Evolutionary conservation across 23 red algal species (phyloP).

Genomic region (Gracilaria domingensis): DNA sequence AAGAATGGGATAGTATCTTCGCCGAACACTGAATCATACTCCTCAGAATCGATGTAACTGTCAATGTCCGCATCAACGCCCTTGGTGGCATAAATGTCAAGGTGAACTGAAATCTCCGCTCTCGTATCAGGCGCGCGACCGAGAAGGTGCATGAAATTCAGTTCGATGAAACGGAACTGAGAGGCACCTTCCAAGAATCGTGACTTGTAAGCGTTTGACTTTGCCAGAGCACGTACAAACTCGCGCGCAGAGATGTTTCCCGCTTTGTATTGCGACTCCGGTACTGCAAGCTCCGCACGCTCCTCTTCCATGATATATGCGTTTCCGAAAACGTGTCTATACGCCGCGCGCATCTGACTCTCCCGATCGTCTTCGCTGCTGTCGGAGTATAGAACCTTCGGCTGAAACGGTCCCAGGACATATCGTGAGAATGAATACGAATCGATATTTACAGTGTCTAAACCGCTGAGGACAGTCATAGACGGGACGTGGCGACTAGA

Average conservation of each 20-base stretch:
- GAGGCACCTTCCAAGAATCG: conserved; percentile 81
- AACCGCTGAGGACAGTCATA: conserved; percentile 76
- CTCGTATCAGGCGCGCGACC: conserved; percentile 75
- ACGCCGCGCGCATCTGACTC: conserved; percentile 56
- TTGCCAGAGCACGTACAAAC: conserved; percentile 79
- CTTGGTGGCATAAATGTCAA: conserved; percentile 43
- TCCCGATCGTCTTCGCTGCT: conserved; percentile 53
- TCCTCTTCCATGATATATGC: conserved; percentile 88
- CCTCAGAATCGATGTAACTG: conserved; percentile 73
- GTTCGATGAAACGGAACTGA: conserved; percentile 79
- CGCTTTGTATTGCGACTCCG: conserved; percentile 67
- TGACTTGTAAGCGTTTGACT: conserved; percentile 75
- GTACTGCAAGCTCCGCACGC: conserved; percentile 67
- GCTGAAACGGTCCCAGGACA: conserved; percentile 73
- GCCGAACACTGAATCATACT: conserved; percentile 82
- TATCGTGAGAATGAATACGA: conserved; percentile 78
- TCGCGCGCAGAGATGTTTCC: conserved; percentile 75
- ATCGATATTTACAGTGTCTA: conserved; percentile 60
- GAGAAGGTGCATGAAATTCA: conserved; percentile 87
- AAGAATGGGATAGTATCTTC: conserved; percentile 76
- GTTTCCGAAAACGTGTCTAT: conserved; percentile 82
- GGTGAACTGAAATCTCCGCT: conserved; percentile 62
- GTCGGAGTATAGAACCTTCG: conserved; percentile 30
- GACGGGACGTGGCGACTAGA: conserved; percentile 3
- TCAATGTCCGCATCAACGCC: conserved; percentile 89